Evolutionary conservation across 345 rosid species (phyloP).

Genomic region (Pistacia atlantica): DNA sequence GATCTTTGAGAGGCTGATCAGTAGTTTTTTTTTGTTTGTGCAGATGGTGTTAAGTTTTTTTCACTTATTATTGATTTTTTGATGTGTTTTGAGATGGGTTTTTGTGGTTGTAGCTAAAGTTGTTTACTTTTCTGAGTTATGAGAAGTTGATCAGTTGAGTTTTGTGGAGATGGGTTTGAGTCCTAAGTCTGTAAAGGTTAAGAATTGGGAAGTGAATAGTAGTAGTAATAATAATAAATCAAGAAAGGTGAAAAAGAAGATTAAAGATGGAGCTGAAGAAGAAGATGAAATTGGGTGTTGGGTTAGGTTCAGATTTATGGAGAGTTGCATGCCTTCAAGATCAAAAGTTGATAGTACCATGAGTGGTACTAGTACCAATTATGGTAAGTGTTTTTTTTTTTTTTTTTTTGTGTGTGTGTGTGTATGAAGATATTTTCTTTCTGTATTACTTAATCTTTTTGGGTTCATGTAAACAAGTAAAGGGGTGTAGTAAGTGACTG

Average conservation of each 20-base stretch:
- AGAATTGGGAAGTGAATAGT: slow-evolving; percentile 31
- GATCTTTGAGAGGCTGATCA: neutral
- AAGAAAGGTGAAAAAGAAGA: slow-evolving; percentile 45
- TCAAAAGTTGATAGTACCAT: slow-evolving; percentile 81
- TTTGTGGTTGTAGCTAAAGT: slow-evolving; percentile 10
- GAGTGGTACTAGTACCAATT: slow-evolving; percentile 50
- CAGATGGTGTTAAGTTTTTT: slow-evolving; percentile 36
- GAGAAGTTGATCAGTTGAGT: slow-evolving; percentile 11
- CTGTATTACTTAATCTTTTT: neutral
- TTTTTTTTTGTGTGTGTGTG: neutral
- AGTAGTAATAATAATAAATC: slow-evolving; percentile 7
- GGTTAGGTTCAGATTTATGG: slow-evolving; percentile 54
- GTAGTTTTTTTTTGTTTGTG: slow-evolving; percentile 7
- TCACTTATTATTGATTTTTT: slow-evolving; percentile 4
- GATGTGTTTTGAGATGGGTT: slow-evolving; percentile 26
- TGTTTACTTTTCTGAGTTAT: slow-evolving; percentile 5
- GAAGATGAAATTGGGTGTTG: slow-evolving; percentile 66
- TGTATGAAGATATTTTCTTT: neutral
- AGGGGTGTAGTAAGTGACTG: neutral
- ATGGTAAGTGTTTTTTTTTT: slow-evolving; percentile 33
- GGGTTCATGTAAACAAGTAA: neutral
- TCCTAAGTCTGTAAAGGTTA: slow-evolving; percentile 38
- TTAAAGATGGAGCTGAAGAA: slow-evolving; percentile 42
- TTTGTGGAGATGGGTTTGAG: slow-evolving; percentile 38
- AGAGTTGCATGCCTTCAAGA: slow-evolving; percentile 71